Percentiles rank a stretch among this genome's conserved stretches.
phyloP scores from a whole-genome alignment of 805 yeast genomes.

The Scheffersomyces amazonensis region DNA sequence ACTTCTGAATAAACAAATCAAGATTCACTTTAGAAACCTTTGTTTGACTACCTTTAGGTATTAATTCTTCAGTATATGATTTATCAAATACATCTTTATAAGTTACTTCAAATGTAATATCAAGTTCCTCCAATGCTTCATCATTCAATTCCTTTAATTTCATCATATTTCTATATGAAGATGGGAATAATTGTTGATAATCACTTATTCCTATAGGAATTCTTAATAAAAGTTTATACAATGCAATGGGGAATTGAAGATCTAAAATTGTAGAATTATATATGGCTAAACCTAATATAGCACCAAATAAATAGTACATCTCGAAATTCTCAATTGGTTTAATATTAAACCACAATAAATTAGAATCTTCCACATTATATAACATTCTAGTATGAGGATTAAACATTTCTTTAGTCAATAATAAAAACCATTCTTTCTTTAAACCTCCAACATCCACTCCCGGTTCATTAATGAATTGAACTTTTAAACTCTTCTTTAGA shows the following conservation, averaged over 20 bases:
- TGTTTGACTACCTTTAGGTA: conserved; percentile 53
- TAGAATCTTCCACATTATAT: conserved; percentile 62
- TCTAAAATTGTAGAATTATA: conserved; percentile 88
- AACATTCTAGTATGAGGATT: conserved; percentile 69
- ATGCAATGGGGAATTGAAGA: conserved; percentile 67
- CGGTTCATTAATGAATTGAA: conserved; percentile 83
- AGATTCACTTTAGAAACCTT: conserved; percentile 60
- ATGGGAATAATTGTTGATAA: conserved; percentile 66
- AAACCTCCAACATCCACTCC: conserved; percentile 97
- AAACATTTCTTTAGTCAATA: conserved; percentile 69
- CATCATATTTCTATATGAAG: conserved; percentile 41
- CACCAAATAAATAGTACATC: conserved; percentile 76
- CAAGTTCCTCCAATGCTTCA: conserved; percentile 42
- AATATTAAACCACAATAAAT: conserved; percentile 71
- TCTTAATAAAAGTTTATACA: conserved; percentile 71
- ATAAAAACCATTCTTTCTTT: conserved; percentile 87
- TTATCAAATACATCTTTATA: conserved; percentile 49
- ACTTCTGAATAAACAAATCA: conserved; percentile 56
- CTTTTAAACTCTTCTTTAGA: conserved; percentile 68
- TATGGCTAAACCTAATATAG: conserved; percentile 83
- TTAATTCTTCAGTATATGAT: conserved; percentile 45
- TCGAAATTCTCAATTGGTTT: conserved; percentile 44
- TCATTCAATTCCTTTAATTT: conserved; percentile 21
- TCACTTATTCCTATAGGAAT: conserved; percentile 60
- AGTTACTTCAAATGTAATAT: conserved; percentile 58